Evolutionary conservation across 225 moss, liverwort and hornwort species (phyloP), one percentile per base, ranked within the genome.

Genomic region (Climacium dendroides): DNA sequence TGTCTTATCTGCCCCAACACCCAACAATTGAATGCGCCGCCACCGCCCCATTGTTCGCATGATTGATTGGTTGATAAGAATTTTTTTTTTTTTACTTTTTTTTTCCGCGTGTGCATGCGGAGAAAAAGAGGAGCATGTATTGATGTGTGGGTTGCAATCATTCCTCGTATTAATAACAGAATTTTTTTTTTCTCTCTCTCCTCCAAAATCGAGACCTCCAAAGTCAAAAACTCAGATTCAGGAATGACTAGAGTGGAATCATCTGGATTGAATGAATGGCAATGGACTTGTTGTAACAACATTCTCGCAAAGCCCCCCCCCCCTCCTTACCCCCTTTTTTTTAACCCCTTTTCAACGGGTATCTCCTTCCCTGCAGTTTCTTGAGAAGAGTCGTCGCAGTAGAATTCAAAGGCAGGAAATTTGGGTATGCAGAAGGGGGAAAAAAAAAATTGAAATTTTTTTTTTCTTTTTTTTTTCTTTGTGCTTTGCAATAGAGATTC

Each of bases 261-360:
- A 15, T 47, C 17, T 55, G 70, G 32, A 32, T n/a, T n/a, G n/a
- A n/a, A n/a, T n/a, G 30, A 45, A 45, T 17, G 6, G 72, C 25
- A 58, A 24, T 45, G 4, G 10, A 71, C 72, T 50, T 0, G 11
- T n/a, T 0, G 11, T 13, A 18, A 65, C 52, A 18, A 65, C 52
- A 52, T 52, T 52, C 66, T 52, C 23, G 15, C 32, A 10, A 80
- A 23, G 39, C 3, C 8, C 3, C 5, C 7, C 3, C 16, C 10
- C 0, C 4, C 29, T 1, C 0, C 5, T 10, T 10, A 5, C 19
- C 1, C 12, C 5, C 11, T 7, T 10, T 18, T n/a, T n/a, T n/a
- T n/a, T n/a, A n/a, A 10, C 10, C 6, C 29, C 10, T 45, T 47
- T 72, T 25, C 25, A 26, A 45, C 0, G 6, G 12, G 37, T 14